Evolutionary conservation across 163 green algal species (phyloP), one percentile per base, ranked within the genome.

Genomic region (Botryococcus braunii): DNA sequence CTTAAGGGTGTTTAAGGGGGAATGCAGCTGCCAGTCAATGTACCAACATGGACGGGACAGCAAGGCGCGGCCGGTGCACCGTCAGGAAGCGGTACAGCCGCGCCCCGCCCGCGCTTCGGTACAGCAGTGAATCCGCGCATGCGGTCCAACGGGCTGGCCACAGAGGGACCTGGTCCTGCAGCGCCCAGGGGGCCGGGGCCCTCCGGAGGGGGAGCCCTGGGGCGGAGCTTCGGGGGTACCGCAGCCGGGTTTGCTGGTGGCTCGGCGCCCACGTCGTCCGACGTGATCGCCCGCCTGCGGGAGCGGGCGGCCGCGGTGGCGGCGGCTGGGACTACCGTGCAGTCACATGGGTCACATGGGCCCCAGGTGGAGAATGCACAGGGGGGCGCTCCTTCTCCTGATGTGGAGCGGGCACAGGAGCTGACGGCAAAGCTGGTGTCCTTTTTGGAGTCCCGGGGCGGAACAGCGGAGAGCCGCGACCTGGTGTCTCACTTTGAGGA

Each of bases 41-140:
- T 82, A 41, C 92, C 92, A n/a, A 97, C 92, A 0, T 97, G 92
- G 92, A 97, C 92, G 23, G 92, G 92, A 1, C 60, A 74, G 32
- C 74, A 55, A 6, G 79, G 72, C 9, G 68, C 36, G 0, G 38
- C 40, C 1, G 69, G 79, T 29, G 65, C 72, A 6, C 68, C 73
- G 38, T n/a, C n/a, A n/a, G n/a, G n/a, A n/a, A n/a, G n/a, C n/a
- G n/a, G n/a, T n/a, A n/a, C n/a, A n/a, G 4, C 66, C 43, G 27
- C 29, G 7, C n/a, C 35, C 23, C 9, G 3, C 58, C 69, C 31
- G n/a, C 66, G 75, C 23, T 88, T 88, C 69, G 78, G 79, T 0
- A 58, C 66, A 2, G 71, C 73, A 27, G 69, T 43, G 29, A 83
- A 78, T 47, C 64, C 57, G 0, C 64, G 69, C 21, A 27, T 78